Conservation (phyloP, 345 rosid genomes). For the Passiflora organensis region DNA sequence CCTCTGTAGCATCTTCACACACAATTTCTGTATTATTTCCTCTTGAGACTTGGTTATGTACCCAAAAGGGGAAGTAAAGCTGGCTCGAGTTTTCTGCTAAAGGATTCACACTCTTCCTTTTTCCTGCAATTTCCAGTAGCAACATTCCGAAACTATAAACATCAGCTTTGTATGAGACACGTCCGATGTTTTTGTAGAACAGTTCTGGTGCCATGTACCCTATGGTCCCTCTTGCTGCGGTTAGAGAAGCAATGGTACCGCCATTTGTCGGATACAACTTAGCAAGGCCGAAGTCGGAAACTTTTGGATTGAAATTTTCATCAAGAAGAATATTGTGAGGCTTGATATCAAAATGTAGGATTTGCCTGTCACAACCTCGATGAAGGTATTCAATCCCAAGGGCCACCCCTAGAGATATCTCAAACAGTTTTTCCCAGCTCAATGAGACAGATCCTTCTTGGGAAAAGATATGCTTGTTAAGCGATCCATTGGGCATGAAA, state of each 20-base stretch:
- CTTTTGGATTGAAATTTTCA: background rate
- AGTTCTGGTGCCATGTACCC: constrained; percentile 2
- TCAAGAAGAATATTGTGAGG: constrained; percentile 5
- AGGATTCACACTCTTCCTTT: background rate
- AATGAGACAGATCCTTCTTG: background rate
- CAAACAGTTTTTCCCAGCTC: background rate
- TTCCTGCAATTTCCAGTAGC: background rate
- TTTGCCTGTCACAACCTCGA: constrained; percentile 2
- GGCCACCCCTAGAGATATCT: constrained; percentile 4
- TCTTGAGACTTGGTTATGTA: background rate
- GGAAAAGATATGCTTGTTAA: background rate
- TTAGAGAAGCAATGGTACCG: background rate
- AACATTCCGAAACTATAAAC: constrained; percentile 1
- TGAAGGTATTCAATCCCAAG: background rate
- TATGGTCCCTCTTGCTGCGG: background rate
- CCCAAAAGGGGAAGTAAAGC: background rate
- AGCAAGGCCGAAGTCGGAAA: constrained; percentile 4
- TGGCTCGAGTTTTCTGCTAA: background rate
- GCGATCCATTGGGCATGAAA: constrained; percentile 5
- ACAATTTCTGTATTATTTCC: background rate
- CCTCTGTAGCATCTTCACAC: background rate
- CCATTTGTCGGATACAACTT: background rate
- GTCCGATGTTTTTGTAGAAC: background rate
- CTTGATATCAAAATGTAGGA: constrained; percentile 2
- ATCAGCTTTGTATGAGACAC: background rate